Conservation (phyloP, 2,329 filamentous ascomycete species). For the Fusarium bactridioides region DNA sequence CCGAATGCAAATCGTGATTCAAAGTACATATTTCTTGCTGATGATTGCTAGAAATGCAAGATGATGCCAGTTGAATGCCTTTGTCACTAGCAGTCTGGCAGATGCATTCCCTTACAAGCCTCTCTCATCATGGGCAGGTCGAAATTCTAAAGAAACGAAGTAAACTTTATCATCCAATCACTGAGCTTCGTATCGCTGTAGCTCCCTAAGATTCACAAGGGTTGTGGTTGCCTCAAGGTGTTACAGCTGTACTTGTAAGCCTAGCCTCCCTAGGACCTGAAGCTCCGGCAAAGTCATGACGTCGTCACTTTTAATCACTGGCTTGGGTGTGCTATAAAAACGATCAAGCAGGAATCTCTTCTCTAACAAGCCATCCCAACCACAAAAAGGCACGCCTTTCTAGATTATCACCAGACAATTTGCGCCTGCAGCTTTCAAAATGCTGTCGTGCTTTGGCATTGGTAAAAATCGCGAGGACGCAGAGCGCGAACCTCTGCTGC, state of each 20-base stretch:
- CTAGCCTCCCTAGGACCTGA: slow-evolving; percentile 17
- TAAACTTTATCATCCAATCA: slow-evolving; percentile 11
- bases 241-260: background rate
- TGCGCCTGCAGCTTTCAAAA: slow-evolving; percentile 17
- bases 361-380: background rate
- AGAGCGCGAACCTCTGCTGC: slow-evolving; percentile 81
- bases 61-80: slow-evolving; percentile 3
- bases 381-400: background rate
- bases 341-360: background rate
- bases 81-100: background rate
- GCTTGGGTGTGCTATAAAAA: background rate
- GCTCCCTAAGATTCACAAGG: background rate
- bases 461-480: slow-evolving; percentile 57
- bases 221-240: slow-evolving; percentile 3
- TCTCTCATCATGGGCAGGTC: slow-evolving; percentile 18
- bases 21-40: background rate
- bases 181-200: background rate
- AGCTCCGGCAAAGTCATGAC: slow-evolving; percentile 35
- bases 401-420: background rate
- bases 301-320: slow-evolving; percentile 18
- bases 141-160: slow-evolving; percentile 8
- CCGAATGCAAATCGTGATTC: background rate
- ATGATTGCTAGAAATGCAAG: background rate
- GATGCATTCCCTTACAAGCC: slow-evolving; percentile 14
- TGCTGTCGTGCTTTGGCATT: slow-evolving; percentile 73